These are phyloP conservation scores for Cyberlindnera saturnus DNA, from an alignment of 805 yeast species.

Conservation along the genomic window DNA sequence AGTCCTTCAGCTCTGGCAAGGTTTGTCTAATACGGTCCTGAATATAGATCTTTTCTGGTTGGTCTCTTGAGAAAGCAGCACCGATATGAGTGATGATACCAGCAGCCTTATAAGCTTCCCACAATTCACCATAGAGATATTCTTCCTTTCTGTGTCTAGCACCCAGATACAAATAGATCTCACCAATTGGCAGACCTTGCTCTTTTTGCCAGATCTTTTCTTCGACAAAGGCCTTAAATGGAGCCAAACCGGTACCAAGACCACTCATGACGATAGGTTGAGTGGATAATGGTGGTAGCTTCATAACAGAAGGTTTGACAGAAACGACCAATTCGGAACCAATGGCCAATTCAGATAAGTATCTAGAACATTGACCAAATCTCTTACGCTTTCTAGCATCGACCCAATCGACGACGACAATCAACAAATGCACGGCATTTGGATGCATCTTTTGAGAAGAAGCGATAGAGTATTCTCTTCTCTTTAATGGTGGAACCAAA, in stretches of 20 bases:
- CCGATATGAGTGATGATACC: constrained; percentile 92
- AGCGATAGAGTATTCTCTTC: constrained; percentile 97
- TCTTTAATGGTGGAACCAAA: constrained; percentile 79
- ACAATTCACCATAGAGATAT: constrained; percentile 90
- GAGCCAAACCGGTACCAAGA: constrained; percentile 95
- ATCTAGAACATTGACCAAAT: constrained; percentile 93
- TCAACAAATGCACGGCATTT: constrained; percentile 81
- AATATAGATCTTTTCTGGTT: constrained; percentile 87
- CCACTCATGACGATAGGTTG: constrained; percentile 97
- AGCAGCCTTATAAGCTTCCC: constrained; percentile 94
- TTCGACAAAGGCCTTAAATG: constrained; percentile 95
- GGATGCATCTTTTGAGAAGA: constrained; percentile 92
- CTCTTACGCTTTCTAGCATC: constrained; percentile 81
- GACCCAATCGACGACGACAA: constrained; percentile 95
- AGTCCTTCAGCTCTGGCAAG: constrained; percentile 65
- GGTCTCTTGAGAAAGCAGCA: constrained; percentile 98
- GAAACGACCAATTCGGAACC: constrained; percentile 89
- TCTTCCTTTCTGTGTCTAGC: constrained; percentile 95
- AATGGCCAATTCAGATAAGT: constrained; percentile 66
- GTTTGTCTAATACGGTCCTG: constrained; percentile 88
- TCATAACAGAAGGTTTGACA: constrained; percentile 96
- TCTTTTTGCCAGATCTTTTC: constrained; percentile 90
- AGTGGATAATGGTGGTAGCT: constrained; percentile 78
- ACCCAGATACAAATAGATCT: constrained; percentile 80
- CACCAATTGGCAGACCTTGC: constrained; percentile 88